Base-by-base conservation (phyloP, 2,329 filamentous ascomycete genomes). In the Metarhizium humberi region DNA sequence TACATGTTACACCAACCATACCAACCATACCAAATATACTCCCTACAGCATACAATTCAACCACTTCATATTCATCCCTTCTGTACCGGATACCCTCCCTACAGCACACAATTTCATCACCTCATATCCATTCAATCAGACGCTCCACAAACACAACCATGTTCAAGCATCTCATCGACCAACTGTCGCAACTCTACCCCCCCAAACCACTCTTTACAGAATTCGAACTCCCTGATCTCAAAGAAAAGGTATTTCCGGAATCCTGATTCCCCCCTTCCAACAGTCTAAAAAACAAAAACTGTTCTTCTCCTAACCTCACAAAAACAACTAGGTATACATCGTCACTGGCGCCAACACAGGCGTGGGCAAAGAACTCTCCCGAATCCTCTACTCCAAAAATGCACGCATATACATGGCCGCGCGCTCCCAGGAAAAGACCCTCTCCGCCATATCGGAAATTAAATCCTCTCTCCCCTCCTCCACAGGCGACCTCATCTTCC, bases 201-300 rank as follows among this genome's bases (percentile, higher is more conserved):
- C 58, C 61, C 1, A 63, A 60, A 30, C 64, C 64, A 8, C 48
- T 55, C 29, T 64, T 64, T 51, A 65, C 59, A 1, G 64, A 66
- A 43, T 29, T 92, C 67, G 88, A 95, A 64, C 79, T 95, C 30
- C 87, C 90, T 0, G 64, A 66, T 45, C 63, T 65, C 34, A 60
- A 60, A 4, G 58, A 55, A 18, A 63, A 62, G 87, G 85, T 87
- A 52, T 10, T 10, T 8, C 34, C 34, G 13, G 34, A 13, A 29
- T n/a, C 50, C 34, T 8, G 6, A 36, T 4, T 51, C 34, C 50
- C 50, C 25, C 25, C 4, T 25, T 25, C 25, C 25, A 25, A 25
- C 25, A 25, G 25, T 38, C 34, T 18, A 51, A 6, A 20, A 10
- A 7, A 25, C 16, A 45, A 20, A 30, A 52, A 6, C 18, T 20